Conservation (phyloP, 345 rosid genomes). For the Erysimum cheiranthoides region DNA sequence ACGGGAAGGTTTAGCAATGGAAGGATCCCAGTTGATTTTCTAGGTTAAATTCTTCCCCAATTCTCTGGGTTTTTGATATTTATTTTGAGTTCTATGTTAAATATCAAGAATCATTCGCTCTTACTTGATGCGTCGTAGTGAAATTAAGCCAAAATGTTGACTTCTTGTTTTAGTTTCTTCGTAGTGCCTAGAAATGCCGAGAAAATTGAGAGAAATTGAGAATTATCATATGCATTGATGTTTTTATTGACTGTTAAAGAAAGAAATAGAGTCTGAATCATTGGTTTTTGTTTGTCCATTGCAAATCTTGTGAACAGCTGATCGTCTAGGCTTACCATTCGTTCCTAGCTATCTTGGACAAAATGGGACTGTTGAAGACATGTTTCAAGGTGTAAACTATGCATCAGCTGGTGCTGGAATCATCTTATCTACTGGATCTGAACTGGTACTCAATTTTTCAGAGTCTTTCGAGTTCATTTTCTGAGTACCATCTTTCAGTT, state of each 20-base stretch:
- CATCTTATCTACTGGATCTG: slow-evolving; percentile 85
- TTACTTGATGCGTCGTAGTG: background rate
- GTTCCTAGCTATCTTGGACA: slow-evolving; percentile 91
- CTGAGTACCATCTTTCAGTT: background rate
- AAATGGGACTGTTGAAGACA: slow-evolving; percentile 57
- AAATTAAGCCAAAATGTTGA: background rate
- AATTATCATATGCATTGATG: background rate
- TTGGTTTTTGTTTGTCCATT: background rate
- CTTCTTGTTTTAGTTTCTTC: background rate
- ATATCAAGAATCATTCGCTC: slow-evolving; percentile 25
- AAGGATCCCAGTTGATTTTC: slow-evolving; percentile 88
- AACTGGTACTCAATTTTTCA: slow-evolving; percentile 52
- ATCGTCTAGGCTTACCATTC: slow-evolving; percentile 76
- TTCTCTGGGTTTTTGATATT: background rate
- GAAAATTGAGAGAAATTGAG: background rate
- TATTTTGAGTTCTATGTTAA: background rate
- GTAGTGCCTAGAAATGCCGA: slow-evolving; percentile 12
- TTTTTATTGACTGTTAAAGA: slow-evolving; percentile 8
- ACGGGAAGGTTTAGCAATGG: slow-evolving; percentile 96
- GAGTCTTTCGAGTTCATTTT: slow-evolving; percentile 14
- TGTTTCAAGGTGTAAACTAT: slow-evolving; percentile 83
- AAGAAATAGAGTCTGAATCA: slow-evolving; percentile 16
- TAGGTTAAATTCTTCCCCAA: slow-evolving; percentile 52
- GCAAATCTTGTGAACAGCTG: slow-evolving; percentile 52
- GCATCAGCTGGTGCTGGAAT: slow-evolving; percentile 94